Conservation (phyloP, 2,329 filamentous ascomycete genomes). For the Trichophyton equinum region DNA sequence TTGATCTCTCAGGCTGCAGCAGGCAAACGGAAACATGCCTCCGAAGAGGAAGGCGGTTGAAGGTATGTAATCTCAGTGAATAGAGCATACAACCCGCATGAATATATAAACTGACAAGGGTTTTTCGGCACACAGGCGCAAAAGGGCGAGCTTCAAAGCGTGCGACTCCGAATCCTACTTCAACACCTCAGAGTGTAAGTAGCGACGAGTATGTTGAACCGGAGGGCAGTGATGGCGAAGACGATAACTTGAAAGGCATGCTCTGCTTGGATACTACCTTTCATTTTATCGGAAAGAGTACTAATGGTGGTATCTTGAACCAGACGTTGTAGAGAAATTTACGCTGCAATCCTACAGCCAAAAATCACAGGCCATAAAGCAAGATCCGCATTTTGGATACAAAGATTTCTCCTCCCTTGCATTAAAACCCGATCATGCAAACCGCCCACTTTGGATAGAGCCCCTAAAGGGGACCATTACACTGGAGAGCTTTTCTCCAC, state of each 20-base stretch:
- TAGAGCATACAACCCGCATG: neutral
- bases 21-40: conserved; percentile 42
- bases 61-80: conserved; percentile 27
- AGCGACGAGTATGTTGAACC: conserved; percentile 47
- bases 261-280: conserved; percentile 9
- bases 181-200: conserved; percentile 31
- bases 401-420: conserved; percentile 71
- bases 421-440: conserved; percentile 77
- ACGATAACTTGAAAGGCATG: conserved; percentile 35
- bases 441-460: conserved; percentile 89
- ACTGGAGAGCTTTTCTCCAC: conserved; percentile 82
- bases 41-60: conserved; percentile 56
- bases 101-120: neutral
- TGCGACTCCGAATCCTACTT: conserved; percentile 34
- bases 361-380: conserved; percentile 27
- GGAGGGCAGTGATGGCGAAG: conserved; percentile 36
- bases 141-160: conserved; percentile 38
- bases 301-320: neutral
- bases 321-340: conserved; percentile 41
- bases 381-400: conserved; percentile 47
- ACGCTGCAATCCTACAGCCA: conserved; percentile 41
- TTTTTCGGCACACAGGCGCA: conserved; percentile 19
- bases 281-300: neutral
- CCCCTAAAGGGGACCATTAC: conserved; percentile 76
- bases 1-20: neutral